Percentiles rank a stretch among this genome's conserved stretches.
These are phyloP conservation scores for Vinca minor DNA, from an alignment of 257 asterid genomes.

Conservation along the genomic window DNA sequence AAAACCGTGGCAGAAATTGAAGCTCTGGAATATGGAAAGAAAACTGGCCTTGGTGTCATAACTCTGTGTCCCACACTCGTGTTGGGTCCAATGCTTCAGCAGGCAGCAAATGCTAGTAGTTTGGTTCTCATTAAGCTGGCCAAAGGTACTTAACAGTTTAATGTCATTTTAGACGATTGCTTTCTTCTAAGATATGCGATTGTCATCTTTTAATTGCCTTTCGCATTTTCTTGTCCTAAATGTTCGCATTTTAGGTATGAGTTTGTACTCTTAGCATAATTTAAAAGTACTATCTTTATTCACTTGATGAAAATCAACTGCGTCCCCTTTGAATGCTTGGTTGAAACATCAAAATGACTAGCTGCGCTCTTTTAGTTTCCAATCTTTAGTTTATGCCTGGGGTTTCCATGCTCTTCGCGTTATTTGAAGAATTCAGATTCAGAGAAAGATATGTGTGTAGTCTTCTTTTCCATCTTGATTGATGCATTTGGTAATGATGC, in stretches of 20 bases:
- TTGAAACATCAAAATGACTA: neutral
- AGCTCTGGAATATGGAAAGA: constrained; percentile 56
- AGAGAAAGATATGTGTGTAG: neutral
- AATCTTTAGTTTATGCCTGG: neutral
- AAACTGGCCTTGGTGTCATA: constrained; percentile 43
- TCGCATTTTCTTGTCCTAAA: neutral
- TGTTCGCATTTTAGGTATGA: neutral
- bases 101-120: constrained; percentile 52
- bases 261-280: neutral
- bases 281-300: neutral
- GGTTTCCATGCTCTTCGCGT: too few relatives aligned
- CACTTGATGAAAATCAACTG: neutral
- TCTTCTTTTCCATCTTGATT: neutral
- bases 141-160: constrained; percentile 39
- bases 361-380: neutral
- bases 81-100: constrained; percentile 68
- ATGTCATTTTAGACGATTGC: neutral
- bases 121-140: constrained; percentile 42
- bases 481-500: too few relatives aligned
- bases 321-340: neutral
- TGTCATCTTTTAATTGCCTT: neutral
- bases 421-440: neutral
- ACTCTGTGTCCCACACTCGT: constrained; percentile 53
- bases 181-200: neutral
- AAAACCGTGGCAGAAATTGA: constrained; percentile 65